Percentiles rank a stretch among this genome's conserved stretches.
These are phyloP conservation scores for Rhizophora mangle DNA, from an alignment of 345 rosid genomes.

Conservation along the genomic window DNA sequence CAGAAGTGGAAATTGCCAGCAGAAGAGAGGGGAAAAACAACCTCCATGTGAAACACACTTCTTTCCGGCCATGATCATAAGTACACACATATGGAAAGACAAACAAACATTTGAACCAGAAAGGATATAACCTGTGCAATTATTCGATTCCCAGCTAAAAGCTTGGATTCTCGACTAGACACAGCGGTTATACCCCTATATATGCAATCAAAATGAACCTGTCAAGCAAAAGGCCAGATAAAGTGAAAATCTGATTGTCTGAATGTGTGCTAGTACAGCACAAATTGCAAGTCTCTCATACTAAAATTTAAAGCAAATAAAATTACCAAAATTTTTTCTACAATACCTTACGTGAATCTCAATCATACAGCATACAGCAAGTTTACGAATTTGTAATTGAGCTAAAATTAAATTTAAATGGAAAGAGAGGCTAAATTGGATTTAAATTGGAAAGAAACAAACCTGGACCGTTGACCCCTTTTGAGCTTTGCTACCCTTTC, in stretches of 20 bases:
- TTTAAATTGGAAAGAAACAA: conserved; percentile 8
- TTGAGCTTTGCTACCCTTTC: conserved; percentile 74
- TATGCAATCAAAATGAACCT: conserved; percentile 89
- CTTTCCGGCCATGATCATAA: not conserved
- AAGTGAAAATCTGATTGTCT: not conserved
- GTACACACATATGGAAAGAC: not conserved
- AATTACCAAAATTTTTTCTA: too few relatives aligned
- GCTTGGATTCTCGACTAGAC: conserved; percentile 90
- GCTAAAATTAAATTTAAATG: too few relatives aligned
- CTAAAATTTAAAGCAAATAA: too few relatives aligned
- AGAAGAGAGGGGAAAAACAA: too few relatives aligned
- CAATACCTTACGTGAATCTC: too few relatives aligned
- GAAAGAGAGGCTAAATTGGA: too few relatives aligned
- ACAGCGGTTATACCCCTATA: conserved; percentile 71
- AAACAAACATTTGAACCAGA: not conserved
- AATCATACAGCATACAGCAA: too few relatives aligned
- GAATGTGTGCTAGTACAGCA: not conserved
- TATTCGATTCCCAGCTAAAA: conserved; percentile 82
- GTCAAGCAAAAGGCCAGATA: not conserved
- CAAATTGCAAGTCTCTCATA: too few relatives aligned
- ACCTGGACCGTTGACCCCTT: conserved; percentile 79
- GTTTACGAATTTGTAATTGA: too few relatives aligned
- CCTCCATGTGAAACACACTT: too few relatives aligned
- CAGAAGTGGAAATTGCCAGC: too few relatives aligned
- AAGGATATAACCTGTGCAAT: conserved; percentile 63